A percentile compares a stretch with the other conserved stretches of the same genome.
Evolutionary conservation across 2,329 filamentous ascomycete species (phyloP).

Genomic region (Corynespora cassiicola): DNA sequence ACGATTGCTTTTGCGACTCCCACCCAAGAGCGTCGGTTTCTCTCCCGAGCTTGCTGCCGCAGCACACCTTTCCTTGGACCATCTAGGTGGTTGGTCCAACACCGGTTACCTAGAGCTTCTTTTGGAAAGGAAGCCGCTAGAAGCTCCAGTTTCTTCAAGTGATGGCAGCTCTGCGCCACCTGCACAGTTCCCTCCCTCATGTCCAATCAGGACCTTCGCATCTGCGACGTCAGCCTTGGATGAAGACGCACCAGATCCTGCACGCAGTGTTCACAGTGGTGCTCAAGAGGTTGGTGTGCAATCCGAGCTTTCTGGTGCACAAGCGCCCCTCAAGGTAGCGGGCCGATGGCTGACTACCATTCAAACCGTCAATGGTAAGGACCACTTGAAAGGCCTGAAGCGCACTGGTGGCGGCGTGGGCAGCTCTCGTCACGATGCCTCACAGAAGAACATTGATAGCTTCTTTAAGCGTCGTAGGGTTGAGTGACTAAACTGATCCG

Average conservation of each 20-base stretch:
- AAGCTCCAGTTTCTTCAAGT: not conserved
- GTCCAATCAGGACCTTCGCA: not conserved
- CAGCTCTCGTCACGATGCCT: constrained; percentile 75
- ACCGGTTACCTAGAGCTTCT: constrained; percentile 66
- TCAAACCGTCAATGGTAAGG: constrained; percentile 69
- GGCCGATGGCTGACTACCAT: constrained; percentile 60
- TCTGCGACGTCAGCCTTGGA: not conserved
- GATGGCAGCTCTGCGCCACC: not conserved
- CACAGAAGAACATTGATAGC: constrained; percentile 75
- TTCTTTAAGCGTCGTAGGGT: constrained; percentile 73
- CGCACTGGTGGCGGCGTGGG: constrained; percentile 85
- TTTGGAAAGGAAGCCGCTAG: constrained; percentile 24
- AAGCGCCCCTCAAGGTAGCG: constrained; percentile 17
- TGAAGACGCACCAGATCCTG: not conserved
- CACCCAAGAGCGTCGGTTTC: constrained; percentile 52
- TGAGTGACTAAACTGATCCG: constrained; percentile 27
- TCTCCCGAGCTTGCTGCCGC: constrained; percentile 49
- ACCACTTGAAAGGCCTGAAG: constrained; percentile 76
- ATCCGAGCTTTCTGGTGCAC: no score
- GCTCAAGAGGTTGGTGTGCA: no score
- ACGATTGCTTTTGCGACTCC: constrained; percentile 64
- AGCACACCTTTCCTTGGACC: constrained; percentile 53
- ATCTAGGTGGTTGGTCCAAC: constrained; percentile 69
- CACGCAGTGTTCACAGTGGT: no score
- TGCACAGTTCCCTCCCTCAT: not conserved